A percentile compares a stretch with the other conserved stretches of the same genome.
These are phyloP conservation scores for Senna tora DNA, from an alignment of 306 rosid species.

Conservation along the genomic window DNA sequence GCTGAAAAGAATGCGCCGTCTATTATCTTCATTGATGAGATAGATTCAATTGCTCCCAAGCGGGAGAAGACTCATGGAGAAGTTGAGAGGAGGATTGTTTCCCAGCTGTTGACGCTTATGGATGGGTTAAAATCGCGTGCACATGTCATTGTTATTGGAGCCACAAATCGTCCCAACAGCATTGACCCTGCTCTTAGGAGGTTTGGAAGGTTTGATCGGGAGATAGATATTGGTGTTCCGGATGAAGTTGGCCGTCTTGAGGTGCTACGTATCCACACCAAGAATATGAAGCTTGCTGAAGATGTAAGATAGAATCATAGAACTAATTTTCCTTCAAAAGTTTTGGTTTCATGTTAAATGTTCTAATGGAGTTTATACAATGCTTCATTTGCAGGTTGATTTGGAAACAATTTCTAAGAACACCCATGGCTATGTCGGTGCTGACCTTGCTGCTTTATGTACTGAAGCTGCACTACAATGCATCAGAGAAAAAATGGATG, in stretches of 20 bases:
- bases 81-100: constrained; percentile 80
- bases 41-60: constrained; percentile 81
- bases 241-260: constrained; percentile 79
- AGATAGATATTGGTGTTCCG: constrained; percentile 75
- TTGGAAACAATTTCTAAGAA: constrained; percentile 68
- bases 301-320: constrained; percentile 63
- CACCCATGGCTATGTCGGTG: constrained; percentile 80
- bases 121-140: constrained; percentile 78
- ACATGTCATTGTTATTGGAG: constrained; percentile 78
- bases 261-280: constrained; percentile 80
- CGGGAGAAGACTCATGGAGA: constrained; percentile 80
- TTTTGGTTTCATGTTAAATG: neutral
- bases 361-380: neutral
- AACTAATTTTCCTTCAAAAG: neutral
- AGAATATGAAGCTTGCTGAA: constrained; percentile 78
- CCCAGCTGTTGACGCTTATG: constrained; percentile 81
- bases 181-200: constrained; percentile 79
- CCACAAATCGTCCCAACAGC: constrained; percentile 78
- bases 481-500: constrained; percentile 80
- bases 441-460: constrained; percentile 77
- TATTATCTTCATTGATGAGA: constrained; percentile 72
- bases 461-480: constrained; percentile 85
- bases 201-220: constrained; percentile 83
- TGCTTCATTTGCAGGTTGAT: constrained; percentile 55
- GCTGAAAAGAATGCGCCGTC: constrained; percentile 86